A percentile compares a stretch with the other conserved stretches of the same genome.
Conservation (phyloP, 495 filamentous ascomycete species). For the Filosporella fistucella region DNA sequence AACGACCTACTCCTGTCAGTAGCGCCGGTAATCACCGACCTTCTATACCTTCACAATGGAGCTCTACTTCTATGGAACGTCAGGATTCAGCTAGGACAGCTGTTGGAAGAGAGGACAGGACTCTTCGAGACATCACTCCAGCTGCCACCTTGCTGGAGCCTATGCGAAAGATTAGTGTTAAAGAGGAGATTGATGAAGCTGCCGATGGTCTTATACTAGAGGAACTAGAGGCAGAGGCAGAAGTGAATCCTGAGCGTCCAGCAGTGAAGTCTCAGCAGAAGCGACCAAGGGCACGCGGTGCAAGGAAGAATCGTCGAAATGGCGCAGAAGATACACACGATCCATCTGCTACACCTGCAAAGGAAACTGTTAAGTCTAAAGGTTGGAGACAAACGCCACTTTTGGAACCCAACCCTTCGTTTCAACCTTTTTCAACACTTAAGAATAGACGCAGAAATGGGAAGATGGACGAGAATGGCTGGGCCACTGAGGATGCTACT, state of each 20-base stretch:
- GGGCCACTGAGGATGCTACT: slow-evolving; percentile 94
- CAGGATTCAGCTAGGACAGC: slow-evolving; percentile 13
- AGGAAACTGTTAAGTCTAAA: slow-evolving; percentile 29
- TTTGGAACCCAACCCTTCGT: slow-evolving; percentile 54
- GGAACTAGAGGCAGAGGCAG: slow-evolving; percentile 5
- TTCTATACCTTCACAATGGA: slow-evolving; percentile 9
- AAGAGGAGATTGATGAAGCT: slow-evolving; percentile 1
- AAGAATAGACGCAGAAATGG: slow-evolving; percentile 41
- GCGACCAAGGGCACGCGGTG: slow-evolving; percentile 1
- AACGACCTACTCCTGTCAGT: slow-evolving; percentile 19
- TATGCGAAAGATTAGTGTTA: slow-evolving; percentile 13
- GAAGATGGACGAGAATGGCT: slow-evolving; percentile 71
- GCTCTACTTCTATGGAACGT: slow-evolving; percentile 12
- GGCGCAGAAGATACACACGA: slow-evolving; percentile 10
- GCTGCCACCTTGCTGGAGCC: slow-evolving; percentile 15
- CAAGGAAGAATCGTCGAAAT: slow-evolving; percentile 7
- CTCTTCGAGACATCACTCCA: slow-evolving; percentile 6
- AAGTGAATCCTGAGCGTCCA: slow-evolving; percentile 28
- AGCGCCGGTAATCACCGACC: neutral
- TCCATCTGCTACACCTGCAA: slow-evolving; percentile 14
- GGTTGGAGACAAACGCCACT: slow-evolving; percentile 86
- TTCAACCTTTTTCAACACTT: slow-evolving; percentile 52
- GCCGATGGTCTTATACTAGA: slow-evolving; percentile 12
- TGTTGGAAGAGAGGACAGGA: slow-evolving; percentile 3
- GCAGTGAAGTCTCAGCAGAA: slow-evolving; percentile 6